Evolutionary conservation across 768 basidiomycete species (phyloP).

Genomic region (Leucocoprinus sp.): DNA sequence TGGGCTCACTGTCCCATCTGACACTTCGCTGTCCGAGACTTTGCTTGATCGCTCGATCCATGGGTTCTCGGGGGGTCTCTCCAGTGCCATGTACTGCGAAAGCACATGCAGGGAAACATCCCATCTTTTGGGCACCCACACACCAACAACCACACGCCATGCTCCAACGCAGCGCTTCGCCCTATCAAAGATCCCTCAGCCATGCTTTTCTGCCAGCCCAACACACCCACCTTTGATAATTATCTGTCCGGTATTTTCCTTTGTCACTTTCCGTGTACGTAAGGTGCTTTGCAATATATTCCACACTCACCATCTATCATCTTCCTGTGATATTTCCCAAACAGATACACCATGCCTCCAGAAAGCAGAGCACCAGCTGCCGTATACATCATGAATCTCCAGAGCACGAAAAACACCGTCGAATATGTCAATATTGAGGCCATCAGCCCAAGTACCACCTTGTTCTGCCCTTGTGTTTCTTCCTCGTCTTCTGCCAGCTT

Average conservation of each 20-base stretch:
- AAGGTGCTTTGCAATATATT: constrained; percentile 8
- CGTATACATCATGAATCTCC: constrained; percentile 76
- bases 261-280: constrained; percentile 6
- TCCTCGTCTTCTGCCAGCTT: constrained; percentile 76
- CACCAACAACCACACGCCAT: constrained; percentile 95
- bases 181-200: constrained; percentile 32
- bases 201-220: constrained; percentile 1
- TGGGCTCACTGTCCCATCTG: constrained; percentile 13
- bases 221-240: constrained; percentile 64
- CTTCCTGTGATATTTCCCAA: constrained; percentile 79
- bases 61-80: constrained; percentile 55
- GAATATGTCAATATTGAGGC: constrained; percentile 73
- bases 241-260: constrained; percentile 33
- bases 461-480: constrained; percentile 96
- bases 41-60: constrained; percentile 53
- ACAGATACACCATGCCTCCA: constrained; percentile 57
- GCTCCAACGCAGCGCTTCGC: constrained; percentile 82
- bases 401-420: constrained; percentile 74
- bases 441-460: constrained; percentile 81
- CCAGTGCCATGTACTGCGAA: constrained; percentile 62
- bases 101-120: constrained; percentile 74
- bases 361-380: constrained; percentile 68
- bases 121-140: constrained; percentile 84
- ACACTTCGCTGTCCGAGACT: constrained; percentile 17
- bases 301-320: constrained; percentile 75